phyloP scores from a whole-genome alignment of 306 rosid genomes.

The Castanea sativa region DNA sequence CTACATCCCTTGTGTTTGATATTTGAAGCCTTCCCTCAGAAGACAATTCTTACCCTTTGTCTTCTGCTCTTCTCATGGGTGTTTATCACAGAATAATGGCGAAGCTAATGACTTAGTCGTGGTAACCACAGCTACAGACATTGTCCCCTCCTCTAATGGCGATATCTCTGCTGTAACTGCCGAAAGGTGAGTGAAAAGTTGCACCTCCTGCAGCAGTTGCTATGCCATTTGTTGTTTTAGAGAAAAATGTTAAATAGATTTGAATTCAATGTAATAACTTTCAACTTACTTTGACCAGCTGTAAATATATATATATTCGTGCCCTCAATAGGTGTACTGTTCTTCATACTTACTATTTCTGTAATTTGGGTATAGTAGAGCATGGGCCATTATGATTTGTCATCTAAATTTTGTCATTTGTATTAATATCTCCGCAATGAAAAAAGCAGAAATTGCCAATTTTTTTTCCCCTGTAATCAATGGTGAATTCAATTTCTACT shows the following conservation, averaged over 20 bases:
- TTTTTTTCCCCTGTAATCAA: not conserved
- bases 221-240: not conserved
- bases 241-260: conserved; percentile 5
- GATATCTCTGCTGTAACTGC: conserved; percentile 11
- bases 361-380: not conserved
- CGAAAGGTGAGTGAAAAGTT: not conserved
- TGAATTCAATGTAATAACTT: not conserved
- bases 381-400: not conserved
- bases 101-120: conserved; percentile 26
- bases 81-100: conserved; percentile 20
- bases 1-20: not conserved
- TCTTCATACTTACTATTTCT: not conserved
- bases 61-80: not conserved
- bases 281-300: not conserved
- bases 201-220: not conserved
- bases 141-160: conserved; percentile 21
- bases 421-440: not conserved
- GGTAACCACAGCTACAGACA: conserved; percentile 5
- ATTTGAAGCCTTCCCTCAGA: not conserved
- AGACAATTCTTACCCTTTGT: not conserved
- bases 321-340: not conserved
- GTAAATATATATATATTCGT: conserved; percentile 12
- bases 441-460: not conserved
- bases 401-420: not conserved
- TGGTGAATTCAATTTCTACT: too few relatives aligned